Evolutionary conservation across 2,329 filamentous ascomycete species (phyloP).

Genomic region (Talaromyces albobiverticillius): DNA sequence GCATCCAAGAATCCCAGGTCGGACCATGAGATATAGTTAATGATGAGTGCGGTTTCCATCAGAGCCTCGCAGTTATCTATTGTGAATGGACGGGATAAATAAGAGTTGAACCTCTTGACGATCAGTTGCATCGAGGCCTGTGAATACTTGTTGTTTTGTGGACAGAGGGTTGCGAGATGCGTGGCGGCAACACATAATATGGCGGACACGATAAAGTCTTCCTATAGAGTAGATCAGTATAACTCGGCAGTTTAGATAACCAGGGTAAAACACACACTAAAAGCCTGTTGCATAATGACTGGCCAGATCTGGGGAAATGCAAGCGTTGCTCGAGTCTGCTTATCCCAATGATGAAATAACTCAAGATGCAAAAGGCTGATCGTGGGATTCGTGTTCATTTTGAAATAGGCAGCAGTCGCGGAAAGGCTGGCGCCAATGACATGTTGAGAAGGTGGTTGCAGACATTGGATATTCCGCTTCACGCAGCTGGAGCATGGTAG

Average conservation of each 20-base stretch:
- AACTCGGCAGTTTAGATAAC: not conserved
- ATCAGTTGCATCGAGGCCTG: conserved; percentile 1
- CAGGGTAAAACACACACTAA: not conserved
- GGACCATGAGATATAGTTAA: conserved; percentile 3
- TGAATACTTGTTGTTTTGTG: not conserved
- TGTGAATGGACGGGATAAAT: not conserved
- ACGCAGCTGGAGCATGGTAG: conserved; percentile 1
- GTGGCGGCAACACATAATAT: not conserved
- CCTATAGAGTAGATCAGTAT: not conserved
- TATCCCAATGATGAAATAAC: conserved; percentile 7
- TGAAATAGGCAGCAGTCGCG: not conserved
- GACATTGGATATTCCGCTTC: conserved; percentile 1
- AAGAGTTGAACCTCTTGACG: not conserved
- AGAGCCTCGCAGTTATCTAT: conserved; percentile 1
- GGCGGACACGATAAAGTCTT: conserved; percentile 8
- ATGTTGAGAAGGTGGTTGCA: not conserved
- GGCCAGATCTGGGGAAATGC: conserved; percentile 1
- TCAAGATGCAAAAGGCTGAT: conserved; percentile 2
- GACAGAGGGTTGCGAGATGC: conserved; percentile 2
- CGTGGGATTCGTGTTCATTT: not conserved
- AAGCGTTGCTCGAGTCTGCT: not conserved
- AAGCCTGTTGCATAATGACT: not conserved
- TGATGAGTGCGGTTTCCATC: not conserved
- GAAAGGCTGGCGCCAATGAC: not conserved
- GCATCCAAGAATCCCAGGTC: not conserved